These are phyloP conservation scores for Mycena leptocephala DNA, from an alignment of 768 basidiomycete genomes.

Conservation along the genomic window DNA sequence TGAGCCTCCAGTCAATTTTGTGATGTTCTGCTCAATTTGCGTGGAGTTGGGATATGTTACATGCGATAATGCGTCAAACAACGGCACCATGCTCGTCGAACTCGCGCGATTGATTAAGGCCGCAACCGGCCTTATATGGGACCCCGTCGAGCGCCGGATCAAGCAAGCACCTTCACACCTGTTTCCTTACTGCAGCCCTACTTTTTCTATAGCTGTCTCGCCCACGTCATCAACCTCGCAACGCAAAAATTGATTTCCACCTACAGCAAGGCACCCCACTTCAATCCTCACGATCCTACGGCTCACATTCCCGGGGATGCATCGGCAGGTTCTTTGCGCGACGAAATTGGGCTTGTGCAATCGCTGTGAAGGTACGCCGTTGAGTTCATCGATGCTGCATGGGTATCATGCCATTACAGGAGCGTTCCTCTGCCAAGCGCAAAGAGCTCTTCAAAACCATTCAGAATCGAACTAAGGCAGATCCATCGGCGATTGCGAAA, in stretches of 20 bases:
- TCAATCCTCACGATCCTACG: not conserved
- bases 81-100: not conserved
- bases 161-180: not conserved
- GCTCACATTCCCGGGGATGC: not conserved
- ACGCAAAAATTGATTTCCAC: not conserved
- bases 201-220: not conserved
- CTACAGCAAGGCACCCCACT: not conserved
- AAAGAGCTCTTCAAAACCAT: constrained; percentile 41
- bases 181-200: not conserved
- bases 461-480: constrained; percentile 7
- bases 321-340: not conserved
- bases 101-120: not conserved
- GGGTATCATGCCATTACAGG: not conserved
- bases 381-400: no score
- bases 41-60: no score
- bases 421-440: constrained; percentile 31
- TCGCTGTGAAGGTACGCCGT: not conserved
- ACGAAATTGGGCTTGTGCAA: not conserved
- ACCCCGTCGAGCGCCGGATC: not conserved
- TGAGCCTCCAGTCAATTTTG: not conserved
- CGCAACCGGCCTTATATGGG: not conserved
- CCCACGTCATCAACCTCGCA: not conserved
- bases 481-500: not conserved
- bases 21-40: not conserved
- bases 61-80: not conserved